phyloP scores from a whole-genome alignment of 2,329 filamentous ascomycete species.

The Aaosphaeria pasadenensis region DNA sequence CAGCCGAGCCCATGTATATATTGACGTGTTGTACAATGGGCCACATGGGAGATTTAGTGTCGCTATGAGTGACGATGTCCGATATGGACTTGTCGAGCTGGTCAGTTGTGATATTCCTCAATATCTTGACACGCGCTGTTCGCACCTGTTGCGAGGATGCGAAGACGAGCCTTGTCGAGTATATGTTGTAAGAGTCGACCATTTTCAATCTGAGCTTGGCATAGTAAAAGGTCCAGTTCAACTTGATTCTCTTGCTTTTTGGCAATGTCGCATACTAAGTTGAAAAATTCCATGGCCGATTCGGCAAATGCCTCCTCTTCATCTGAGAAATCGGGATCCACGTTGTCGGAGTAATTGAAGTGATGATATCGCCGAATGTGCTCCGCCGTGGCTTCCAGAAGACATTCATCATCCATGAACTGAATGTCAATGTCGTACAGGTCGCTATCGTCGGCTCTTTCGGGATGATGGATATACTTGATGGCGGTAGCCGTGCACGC shows the following conservation, averaged over 20 bases:
- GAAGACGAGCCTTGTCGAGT: background rate
- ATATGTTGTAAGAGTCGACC: background rate
- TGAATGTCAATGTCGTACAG: slow-evolving; percentile 4
- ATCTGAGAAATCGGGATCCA: slow-evolving; percentile 1
- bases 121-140: background rate
- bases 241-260: background rate
- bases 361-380: slow-evolving; percentile 7
- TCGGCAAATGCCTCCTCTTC: slow-evolving; percentile 3
- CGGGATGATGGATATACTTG: slow-evolving; percentile 5
- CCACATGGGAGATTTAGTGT: slow-evolving; percentile 2
- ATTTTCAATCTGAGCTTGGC: background rate
- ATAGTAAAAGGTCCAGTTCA: background rate
- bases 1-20: background rate
- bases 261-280: background rate
- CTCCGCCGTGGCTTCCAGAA: slow-evolving; percentile 5
- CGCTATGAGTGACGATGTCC: slow-evolving; percentile 1
- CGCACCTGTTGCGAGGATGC: slow-evolving; percentile 2
- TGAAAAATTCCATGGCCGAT: slow-evolving; percentile 5
- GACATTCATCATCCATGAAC: slow-evolving; percentile 7
- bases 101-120: background rate
- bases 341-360: slow-evolving; percentile 6
- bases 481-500: slow-evolving; percentile 10
- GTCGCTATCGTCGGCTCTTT: slow-evolving; percentile 1
- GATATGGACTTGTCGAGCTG: slow-evolving; percentile 1
- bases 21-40: slow-evolving; percentile 3